Conservation (phyloP, 805 yeast species). For the Zygosaccharomyces bailii region DNA sequence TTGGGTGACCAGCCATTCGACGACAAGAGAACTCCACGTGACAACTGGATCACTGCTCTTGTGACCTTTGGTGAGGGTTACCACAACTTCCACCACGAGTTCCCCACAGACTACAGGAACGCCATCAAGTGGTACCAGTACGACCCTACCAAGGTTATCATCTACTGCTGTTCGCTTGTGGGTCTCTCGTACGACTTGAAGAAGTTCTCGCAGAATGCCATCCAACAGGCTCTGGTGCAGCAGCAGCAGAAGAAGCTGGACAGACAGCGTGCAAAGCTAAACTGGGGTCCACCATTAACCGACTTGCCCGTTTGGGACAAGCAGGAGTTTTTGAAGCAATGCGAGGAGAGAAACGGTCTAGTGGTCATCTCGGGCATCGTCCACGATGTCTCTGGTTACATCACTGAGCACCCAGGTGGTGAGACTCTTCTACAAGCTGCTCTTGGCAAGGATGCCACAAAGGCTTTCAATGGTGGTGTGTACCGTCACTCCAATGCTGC, state of each 20-base stretch:
- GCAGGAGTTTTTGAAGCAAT: constrained; percentile 50
- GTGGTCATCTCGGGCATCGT: constrained; percentile 75
- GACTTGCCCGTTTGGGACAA: constrained; percentile 74
- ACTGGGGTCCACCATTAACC: constrained; percentile 72
- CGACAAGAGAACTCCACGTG: constrained; percentile 84
- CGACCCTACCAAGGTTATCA: constrained; percentile 72
- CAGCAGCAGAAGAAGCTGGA: constrained; percentile 80
- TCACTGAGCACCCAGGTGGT: constrained; percentile 84
- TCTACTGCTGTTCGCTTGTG: constrained; percentile 55
- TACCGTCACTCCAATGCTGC: constrained; percentile 85
- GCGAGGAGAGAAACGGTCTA: constrained; percentile 53
- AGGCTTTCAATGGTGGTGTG: constrained; percentile 83
- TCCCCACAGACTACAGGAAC: constrained; percentile 85
- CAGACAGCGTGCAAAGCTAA: constrained; percentile 53
- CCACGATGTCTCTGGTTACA: constrained; percentile 66
- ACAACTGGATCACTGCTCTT: constrained; percentile 73
- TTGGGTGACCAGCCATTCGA: constrained; percentile 83
- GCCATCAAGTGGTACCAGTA: constrained; percentile 85
- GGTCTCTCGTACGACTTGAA: constrained; percentile 73
- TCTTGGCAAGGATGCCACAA: constrained; percentile 76
- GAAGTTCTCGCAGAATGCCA: constrained; percentile 74
- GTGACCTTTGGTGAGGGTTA: constrained; percentile 88
- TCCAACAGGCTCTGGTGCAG: constrained; percentile 76
- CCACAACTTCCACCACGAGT: constrained; percentile 88
- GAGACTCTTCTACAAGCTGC: constrained; percentile 67